These are phyloP conservation scores for Calycina herbarum DNA, from an alignment of 2,329 filamentous ascomycete genomes.

Conservation along the genomic window DNA sequence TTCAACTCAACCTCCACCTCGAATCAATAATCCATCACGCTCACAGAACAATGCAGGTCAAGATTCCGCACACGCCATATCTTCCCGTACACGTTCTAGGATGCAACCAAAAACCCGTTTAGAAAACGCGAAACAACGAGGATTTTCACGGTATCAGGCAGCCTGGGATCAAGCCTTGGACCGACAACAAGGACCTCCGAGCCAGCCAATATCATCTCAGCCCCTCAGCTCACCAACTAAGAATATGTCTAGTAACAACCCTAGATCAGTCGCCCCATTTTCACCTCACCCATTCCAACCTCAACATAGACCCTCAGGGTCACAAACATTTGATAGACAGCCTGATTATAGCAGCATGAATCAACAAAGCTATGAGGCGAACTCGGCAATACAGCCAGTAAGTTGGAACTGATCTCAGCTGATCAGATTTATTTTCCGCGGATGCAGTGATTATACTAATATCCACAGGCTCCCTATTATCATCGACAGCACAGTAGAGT, in stretches of 20 bases:
- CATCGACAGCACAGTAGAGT: slow-evolving; percentile 23
- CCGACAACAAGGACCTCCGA: slow-evolving; percentile 25
- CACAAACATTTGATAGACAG: background rate
- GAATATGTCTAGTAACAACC: background rate
- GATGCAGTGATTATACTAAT: slow-evolving; percentile 20
- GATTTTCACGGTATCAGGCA: slow-evolving; percentile 38
- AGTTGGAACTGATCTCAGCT: slow-evolving; percentile 7
- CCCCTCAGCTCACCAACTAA: background rate
- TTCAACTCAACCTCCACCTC: slow-evolving; percentile 16
- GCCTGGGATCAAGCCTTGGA: slow-evolving; percentile 38
- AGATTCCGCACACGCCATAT: slow-evolving; percentile 18
- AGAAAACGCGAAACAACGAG: slow-evolving; percentile 32
- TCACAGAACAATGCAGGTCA: background rate
- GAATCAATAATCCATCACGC: background rate
- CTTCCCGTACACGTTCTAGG: slow-evolving; percentile 27
- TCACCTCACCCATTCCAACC: background rate
- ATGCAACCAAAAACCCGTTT: slow-evolving; percentile 16
- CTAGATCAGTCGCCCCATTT: background rate
- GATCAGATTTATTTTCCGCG: background rate
- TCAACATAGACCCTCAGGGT: slow-evolving; percentile 8
- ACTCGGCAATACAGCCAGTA: slow-evolving; percentile 8
- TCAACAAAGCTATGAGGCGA: background rate
- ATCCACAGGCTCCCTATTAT: slow-evolving; percentile 21
- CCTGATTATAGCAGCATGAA: slow-evolving; percentile 5
- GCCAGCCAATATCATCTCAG: background rate